Base-by-base conservation (phyloP, 345 rosid species). In the Xanthoceras sorbifolium region DNA sequence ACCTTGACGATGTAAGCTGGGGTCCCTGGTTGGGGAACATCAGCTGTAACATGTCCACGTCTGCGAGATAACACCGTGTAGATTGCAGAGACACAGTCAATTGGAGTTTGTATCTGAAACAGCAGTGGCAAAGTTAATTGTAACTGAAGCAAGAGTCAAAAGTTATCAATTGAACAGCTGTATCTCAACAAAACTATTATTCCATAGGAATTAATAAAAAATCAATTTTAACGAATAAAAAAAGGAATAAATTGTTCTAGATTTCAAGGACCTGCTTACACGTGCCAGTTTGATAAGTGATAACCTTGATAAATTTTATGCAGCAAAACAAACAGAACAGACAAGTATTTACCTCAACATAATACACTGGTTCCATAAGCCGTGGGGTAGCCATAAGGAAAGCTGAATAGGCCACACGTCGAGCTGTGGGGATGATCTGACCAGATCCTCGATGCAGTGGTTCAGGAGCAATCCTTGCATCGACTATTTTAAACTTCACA, bases 281-380 rank as follows among this genome's bases (percentile, higher is more conserved):
- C 3, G 38, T 36, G 31, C 10, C 62, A 20, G 25, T 52, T n/a
- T 54, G 15, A 32, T 17, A 26, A 44, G 38, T 54, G 15, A 32
- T 17, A 26, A 44, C 59, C 59, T 68, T 20, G 1, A 54, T 38
- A 70, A 70, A 20, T 7, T 29, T 26, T 52, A 54, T 32, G 14
- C 2, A 62, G 59, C 36, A 18, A 18, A 31, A 38, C 60, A 48
- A 22, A 44, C 25, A 50, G 25, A 75, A 60, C 20, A 4, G 64
- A 48, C 60, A 63, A 65, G 46, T 42, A 79, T 76, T 36, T 79
- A 96, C 97, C 98, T 96, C 99, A 59, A 93, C 97, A 83, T 93
- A 93, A 77, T 96, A 93, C n/a, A 93, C 98, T 54, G 99, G 99
- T 83, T 96, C 99, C 98, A 96, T 93, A 46, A 96, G 94, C 70